Evolutionary conservation across 116 monocot species (phyloP).

Genomic region (Cymodocea nodosa): DNA sequence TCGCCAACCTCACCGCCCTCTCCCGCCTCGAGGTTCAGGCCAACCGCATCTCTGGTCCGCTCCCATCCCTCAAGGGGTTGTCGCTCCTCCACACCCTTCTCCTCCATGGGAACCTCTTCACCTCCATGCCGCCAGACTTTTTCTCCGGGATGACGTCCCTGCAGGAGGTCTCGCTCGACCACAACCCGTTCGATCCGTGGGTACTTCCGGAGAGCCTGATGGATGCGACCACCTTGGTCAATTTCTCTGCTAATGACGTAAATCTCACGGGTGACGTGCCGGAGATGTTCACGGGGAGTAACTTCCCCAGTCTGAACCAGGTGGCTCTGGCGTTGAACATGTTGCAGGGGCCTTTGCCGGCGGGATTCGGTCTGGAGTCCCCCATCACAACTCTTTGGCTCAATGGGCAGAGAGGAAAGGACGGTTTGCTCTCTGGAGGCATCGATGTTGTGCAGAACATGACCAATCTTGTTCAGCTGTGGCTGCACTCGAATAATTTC

Average conservation of each 20-base stretch:
- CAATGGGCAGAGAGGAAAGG: constrained; percentile 42
- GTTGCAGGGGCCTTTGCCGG: constrained; percentile 43
- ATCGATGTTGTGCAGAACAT: constrained; percentile 48
- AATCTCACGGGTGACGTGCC: constrained; percentile 58
- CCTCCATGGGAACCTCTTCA: constrained; percentile 46
- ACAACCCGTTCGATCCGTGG: constrained; percentile 73
- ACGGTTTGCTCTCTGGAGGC: constrained; percentile 21
- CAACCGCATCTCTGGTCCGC: constrained; percentile 28
- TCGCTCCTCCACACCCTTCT: constrained; percentile 30
- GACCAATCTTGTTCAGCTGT: constrained; percentile 49
- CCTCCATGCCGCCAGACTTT: constrained; percentile 38
- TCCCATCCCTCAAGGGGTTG: constrained; percentile 33
- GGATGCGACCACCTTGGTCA: constrained; percentile 34
- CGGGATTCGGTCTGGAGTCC: constrained; percentile 14
- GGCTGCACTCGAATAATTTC: constrained; percentile 75
- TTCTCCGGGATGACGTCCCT: constrained; percentile 56
- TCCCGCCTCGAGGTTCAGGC: constrained; percentile 41
- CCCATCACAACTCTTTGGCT: constrained; percentile 64
- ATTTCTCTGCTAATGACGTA: constrained; percentile 71
- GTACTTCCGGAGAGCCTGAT: constrained; percentile 27
- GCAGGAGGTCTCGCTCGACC: constrained; percentile 41
- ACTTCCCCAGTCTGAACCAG: constrained; percentile 33
- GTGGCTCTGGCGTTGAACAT: constrained; percentile 48
- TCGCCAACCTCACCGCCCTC: constrained; percentile 40
- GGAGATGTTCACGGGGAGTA: constrained; percentile 17